Conservation (phyloP, 1,284 basidiomycete genomes). For the Rhodotorula sp. region DNA sequence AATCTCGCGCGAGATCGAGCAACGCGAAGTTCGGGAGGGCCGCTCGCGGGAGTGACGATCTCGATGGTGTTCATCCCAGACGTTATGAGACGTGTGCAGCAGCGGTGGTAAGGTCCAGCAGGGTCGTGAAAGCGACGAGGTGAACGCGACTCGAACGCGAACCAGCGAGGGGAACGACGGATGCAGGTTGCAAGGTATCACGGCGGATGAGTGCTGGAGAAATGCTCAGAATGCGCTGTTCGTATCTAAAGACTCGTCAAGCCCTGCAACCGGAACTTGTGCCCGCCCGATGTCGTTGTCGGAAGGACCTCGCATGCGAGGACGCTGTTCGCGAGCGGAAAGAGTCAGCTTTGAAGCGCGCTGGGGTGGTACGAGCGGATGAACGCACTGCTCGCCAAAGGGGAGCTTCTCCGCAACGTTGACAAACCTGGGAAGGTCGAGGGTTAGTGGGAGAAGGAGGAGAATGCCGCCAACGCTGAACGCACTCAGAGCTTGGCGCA, state of each 20-base stretch:
- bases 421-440: not conserved
- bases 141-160: no score
- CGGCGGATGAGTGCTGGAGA: not conserved
- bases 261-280: conserved; percentile 28
- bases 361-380: no score
- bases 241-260: conserved; percentile 9
- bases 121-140: no score
- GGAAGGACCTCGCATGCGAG: conserved; percentile 25
- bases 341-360: not conserved
- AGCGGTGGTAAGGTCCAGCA: no score
- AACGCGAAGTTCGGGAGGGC: not conserved
- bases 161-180: no score
- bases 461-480: not conserved
- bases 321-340: not conserved
- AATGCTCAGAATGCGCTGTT: no score
- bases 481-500: conserved; percentile 17
- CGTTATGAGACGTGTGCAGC: no score
- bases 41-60: not conserved
- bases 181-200: no score
- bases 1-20: not conserved
- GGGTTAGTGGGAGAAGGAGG: not conserved
- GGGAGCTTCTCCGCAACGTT: conserved; percentile 12
- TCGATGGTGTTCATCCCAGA: not conserved
- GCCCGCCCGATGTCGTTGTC: conserved; percentile 17
- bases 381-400: conserved; percentile 27